A percentile compares a stretch with the other conserved stretches of the same genome.
Evolutionary conservation across 208 protist genomes (phyloP).

Genomic region (Leishmania amazonensis): DNA sequence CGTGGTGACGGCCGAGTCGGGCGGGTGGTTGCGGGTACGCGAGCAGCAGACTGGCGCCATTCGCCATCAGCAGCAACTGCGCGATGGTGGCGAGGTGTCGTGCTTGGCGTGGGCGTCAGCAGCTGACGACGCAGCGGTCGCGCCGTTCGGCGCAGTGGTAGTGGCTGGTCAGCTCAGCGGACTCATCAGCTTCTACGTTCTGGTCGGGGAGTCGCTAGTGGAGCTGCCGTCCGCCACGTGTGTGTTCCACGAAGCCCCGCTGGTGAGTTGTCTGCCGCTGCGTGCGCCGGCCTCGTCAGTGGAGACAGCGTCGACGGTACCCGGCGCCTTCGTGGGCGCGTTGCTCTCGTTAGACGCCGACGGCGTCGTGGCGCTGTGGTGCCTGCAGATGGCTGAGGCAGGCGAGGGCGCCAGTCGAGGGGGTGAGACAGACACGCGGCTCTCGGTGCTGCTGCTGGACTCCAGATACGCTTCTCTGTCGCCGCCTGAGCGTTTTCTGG

Average conservation of each 20-base stretch:
- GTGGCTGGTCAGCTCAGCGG: conserved; percentile 41
- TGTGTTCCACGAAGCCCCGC: conserved; percentile 29
- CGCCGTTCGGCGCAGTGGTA: conserved; percentile 1
- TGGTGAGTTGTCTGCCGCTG: conserved; percentile 33
- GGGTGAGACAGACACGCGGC: background rate
- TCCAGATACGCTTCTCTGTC: conserved; percentile 17
- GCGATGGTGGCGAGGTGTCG: conserved; percentile 33
- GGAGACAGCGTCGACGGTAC: background rate
- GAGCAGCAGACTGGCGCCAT: conserved; percentile 42
- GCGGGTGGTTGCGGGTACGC: conserved; percentile 55
- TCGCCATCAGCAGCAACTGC: conserved; percentile 46
- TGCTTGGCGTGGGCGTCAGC: conserved; percentile 30
- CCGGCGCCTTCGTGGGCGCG: background rate
- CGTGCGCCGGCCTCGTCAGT: background rate
- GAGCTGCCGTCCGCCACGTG: conserved; percentile 33
- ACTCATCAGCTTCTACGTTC: conserved; percentile 27
- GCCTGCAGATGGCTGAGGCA: background rate
- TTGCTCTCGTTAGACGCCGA: conserved; percentile 37
- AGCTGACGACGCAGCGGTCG: background rate
- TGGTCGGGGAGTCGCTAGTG: conserved; percentile 33
- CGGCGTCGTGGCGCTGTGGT: conserved; percentile 41
- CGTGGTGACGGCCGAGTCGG: conserved; percentile 47
- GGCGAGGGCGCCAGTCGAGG: background rate
- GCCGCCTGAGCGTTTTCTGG: background rate
- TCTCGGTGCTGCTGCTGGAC: conserved; percentile 17